These are phyloP conservation scores for Candida loeiensis DNA, from an alignment of 805 yeast species.

Conservation along the genomic window DNA sequence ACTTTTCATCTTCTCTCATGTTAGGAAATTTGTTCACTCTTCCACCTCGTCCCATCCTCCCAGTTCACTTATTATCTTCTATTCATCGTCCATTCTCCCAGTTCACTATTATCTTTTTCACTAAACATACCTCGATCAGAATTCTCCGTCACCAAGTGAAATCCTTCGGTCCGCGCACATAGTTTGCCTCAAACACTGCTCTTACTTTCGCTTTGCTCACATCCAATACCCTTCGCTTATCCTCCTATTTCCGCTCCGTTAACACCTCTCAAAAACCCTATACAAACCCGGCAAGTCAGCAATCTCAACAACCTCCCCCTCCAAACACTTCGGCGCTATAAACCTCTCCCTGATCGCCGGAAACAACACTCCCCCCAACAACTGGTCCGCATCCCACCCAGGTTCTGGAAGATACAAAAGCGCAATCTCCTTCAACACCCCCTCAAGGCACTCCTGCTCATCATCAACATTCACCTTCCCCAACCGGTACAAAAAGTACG, in stretches of 20 bases:
- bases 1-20: too few species aligned
- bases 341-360: slow-evolving; percentile 63
- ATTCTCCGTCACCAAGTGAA: too few species aligned
- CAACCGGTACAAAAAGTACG: slow-evolving; percentile 61
- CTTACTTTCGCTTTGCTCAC: background rate
- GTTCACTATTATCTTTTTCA: too few species aligned
- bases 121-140: too few species aligned
- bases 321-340: slow-evolving; percentile 56
- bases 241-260: slow-evolving; percentile 8
- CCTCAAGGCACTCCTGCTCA: slow-evolving; percentile 67
- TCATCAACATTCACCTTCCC: slow-evolving; percentile 62
- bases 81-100: too few species aligned
- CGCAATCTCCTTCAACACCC: slow-evolving; percentile 65
- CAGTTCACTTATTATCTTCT: too few species aligned
- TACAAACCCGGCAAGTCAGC: slow-evolving; percentile 92
- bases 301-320: slow-evolving; percentile 65
- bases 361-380: slow-evolving; percentile 39
- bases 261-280: slow-evolving; percentile 90
- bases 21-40: too few species aligned
- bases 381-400: background rate
- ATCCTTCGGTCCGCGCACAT: too few species aligned
- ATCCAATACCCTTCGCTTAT: background rate
- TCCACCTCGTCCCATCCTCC: too few species aligned
- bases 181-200: background rate
- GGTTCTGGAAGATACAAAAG: slow-evolving; percentile 67